phyloP scores from a whole-genome alignment of 345 rosid species.

The Hevea brasiliensis region DNA sequence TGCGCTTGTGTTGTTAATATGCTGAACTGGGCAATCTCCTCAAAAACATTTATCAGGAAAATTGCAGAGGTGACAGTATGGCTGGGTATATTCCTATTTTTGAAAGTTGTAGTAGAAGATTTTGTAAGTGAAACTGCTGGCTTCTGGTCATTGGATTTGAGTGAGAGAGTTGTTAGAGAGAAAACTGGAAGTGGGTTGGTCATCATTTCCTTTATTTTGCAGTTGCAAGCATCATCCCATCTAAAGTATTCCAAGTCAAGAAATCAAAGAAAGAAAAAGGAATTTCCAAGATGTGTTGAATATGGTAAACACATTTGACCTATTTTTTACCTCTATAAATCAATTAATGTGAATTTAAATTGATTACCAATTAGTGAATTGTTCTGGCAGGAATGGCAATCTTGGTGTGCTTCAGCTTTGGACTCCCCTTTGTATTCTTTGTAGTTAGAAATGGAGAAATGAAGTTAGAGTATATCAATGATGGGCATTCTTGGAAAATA shows the following conservation, averaged over 20 bases:
- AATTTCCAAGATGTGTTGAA: slow-evolving; percentile 26
- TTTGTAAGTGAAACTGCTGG: slow-evolving; percentile 36
- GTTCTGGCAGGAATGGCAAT: slow-evolving; percentile 48
- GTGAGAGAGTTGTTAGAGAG: slow-evolving; percentile 68
- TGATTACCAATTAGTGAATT: neutral
- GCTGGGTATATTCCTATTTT: slow-evolving; percentile 50
- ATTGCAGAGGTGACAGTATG: slow-evolving; percentile 33
- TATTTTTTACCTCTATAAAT: no score
- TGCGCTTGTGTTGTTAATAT: slow-evolving; percentile 57
- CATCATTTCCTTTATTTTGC: slow-evolving; percentile 62
- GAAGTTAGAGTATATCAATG: slow-evolving; percentile 36
- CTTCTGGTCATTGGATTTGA: slow-evolving; percentile 59
- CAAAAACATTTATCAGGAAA: slow-evolving; percentile 23
- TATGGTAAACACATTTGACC: slow-evolving; percentile 37
- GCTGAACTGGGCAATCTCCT: slow-evolving; percentile 28
- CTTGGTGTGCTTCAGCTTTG: slow-evolving; percentile 50
- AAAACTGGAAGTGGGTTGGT: slow-evolving; percentile 80
- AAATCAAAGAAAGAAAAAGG: slow-evolving; percentile 17
- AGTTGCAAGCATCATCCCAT: slow-evolving; percentile 36
- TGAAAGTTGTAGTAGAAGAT: slow-evolving; percentile 56
- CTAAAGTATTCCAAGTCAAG: slow-evolving; percentile 4
- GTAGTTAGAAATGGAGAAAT: slow-evolving; percentile 43
- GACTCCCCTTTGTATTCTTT: slow-evolving; percentile 62
- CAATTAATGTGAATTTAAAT: neutral
- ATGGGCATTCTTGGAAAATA: neutral